Evolutionary conservation across 2,329 filamentous ascomycete genomes (phyloP).

Genomic region (Emericellopsis cladophorae): DNA sequence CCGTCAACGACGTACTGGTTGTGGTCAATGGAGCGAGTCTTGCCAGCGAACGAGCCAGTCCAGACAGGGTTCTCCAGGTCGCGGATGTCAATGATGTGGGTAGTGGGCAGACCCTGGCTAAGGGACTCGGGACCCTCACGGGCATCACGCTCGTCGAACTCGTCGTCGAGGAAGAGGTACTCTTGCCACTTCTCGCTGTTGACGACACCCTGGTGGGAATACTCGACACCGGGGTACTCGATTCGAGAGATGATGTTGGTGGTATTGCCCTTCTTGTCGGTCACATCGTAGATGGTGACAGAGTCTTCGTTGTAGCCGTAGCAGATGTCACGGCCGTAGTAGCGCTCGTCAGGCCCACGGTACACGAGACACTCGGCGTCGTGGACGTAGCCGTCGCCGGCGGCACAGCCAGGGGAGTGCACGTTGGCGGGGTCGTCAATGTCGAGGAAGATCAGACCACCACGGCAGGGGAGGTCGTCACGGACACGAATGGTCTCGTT

Average conservation of each 20-base stretch:
- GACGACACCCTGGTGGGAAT: conserved; percentile 44
- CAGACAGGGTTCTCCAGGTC: conserved; percentile 24
- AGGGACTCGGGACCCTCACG: conserved; percentile 3
- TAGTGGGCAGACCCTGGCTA: conserved; percentile 27
- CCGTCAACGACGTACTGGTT: conserved; percentile 29
- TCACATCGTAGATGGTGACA: conserved; percentile 32
- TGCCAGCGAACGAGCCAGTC: conserved; percentile 25
- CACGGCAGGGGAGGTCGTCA: conserved; percentile 20
- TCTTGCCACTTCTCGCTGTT: conserved; percentile 28
- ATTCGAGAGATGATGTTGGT: conserved; percentile 36
- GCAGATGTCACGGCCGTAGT: conserved; percentile 19
- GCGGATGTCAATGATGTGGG: conserved; percentile 35
- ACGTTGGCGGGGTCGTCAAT: conserved; percentile 37
- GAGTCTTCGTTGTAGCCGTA: conserved; percentile 25
- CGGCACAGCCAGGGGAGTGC: conserved; percentile 32
- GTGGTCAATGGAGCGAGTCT: conserved; percentile 26
- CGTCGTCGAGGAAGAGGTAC: conserved; percentile 32
- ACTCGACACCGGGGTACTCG: conserved; percentile 38
- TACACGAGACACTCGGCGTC: conserved; percentile 40
- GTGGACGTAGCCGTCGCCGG: conserved; percentile 37
- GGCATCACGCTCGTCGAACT: conserved; percentile 28
- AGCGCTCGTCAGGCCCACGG: conserved; percentile 31
- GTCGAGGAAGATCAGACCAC: conserved; percentile 42
- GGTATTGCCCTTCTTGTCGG: conserved; percentile 25
- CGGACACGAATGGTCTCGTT: conserved; percentile 7